Conservation (phyloP, 148 eudicot genomes). For the Tetragonia tetragonoides region DNA sequence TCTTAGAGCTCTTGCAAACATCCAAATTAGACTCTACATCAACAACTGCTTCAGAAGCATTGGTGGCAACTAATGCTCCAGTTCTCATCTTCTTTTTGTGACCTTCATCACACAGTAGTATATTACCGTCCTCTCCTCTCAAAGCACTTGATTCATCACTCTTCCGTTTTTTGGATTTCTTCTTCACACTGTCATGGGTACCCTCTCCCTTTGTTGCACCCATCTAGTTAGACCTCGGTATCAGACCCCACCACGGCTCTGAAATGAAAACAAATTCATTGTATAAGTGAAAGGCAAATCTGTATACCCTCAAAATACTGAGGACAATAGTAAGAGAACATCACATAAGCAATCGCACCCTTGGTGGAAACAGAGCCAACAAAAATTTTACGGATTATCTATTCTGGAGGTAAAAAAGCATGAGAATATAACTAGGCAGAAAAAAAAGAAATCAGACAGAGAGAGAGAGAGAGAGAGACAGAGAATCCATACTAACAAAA, state of each 20-base stretch:
- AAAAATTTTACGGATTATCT: too few species aligned
- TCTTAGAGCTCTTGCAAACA: not conserved
- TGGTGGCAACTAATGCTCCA: not conserved
- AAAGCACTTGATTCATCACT: not conserved
- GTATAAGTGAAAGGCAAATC: not conserved
- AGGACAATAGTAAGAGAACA: not conserved
- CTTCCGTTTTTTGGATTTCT: conserved; percentile 26
- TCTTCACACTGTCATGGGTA: not conserved
- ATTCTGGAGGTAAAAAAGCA: too few species aligned
- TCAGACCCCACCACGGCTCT: not conserved
- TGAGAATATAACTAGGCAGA: not conserved
- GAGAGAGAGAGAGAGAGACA: too few species aligned
- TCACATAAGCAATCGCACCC: not conserved
- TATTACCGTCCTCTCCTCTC: conserved; percentile 12
- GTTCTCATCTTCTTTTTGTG: conserved; percentile 7
- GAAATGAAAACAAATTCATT: conserved; percentile 1
- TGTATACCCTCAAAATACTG: not conserved
- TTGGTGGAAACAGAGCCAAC: too few species aligned
- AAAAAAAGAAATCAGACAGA: too few species aligned
- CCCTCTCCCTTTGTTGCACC: not conserved
- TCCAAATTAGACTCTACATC: not conserved
- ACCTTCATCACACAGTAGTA: not conserved
- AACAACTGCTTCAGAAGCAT: not conserved
- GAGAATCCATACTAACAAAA: too few species aligned
- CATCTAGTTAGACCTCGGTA: not conserved